Evolutionary conservation across 192 early-diverging fungal genomes (phyloP).

Genomic region (Backusella australiensis): DNA sequence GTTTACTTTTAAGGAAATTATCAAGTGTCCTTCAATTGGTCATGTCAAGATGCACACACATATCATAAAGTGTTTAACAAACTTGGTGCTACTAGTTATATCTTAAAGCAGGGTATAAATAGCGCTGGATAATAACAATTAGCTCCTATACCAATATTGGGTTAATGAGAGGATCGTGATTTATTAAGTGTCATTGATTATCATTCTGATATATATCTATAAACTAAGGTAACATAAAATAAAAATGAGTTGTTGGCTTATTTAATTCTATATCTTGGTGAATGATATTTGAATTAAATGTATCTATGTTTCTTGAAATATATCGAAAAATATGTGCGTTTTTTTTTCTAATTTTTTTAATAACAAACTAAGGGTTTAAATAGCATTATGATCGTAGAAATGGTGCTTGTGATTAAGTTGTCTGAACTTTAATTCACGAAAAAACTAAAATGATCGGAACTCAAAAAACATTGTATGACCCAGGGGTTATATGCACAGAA

Average conservation of each 20-base stretch:
- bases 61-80: not conserved
- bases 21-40: not conserved
- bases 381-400: not conserved
- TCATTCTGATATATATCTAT: no score
- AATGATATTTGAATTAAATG: no score
- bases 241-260: no score
- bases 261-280: no score
- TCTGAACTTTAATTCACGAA: not conserved
- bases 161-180: not conserved
- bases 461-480: not conserved
- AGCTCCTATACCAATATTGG: not conserved
- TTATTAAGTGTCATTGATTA: not conserved
- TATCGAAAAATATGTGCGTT: no score
- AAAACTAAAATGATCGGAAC: not conserved
- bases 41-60: not conserved
- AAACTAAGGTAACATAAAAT: no score
- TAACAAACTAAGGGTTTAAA: no score
- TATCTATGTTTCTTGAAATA: no score
- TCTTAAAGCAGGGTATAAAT: not conserved
- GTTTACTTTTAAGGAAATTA: not conserved
- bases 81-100: not conserved
- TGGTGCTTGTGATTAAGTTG: not conserved
- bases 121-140: not conserved
- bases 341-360: no score
- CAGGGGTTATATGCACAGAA: not conserved